Evolutionary conservation across 108 stramenopile species (phyloP), one percentile per base, ranked within the genome.

Genomic region (Skeletonema grethae): DNA sequence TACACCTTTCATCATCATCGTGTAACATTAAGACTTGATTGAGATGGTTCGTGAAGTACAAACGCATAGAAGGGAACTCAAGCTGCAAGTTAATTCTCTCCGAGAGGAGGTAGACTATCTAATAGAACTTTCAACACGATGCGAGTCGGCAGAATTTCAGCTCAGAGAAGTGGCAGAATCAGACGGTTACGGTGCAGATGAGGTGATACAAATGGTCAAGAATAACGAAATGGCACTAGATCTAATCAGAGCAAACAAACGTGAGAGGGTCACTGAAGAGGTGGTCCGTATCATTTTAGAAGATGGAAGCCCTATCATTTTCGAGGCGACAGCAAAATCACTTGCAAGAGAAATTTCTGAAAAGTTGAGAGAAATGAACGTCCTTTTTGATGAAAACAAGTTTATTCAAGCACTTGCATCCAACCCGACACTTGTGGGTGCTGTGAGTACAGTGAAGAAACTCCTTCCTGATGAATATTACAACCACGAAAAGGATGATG

Each of bases 231-330:
- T 16, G 18, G 7, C 20, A n/a, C 35, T 60, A 15, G 59, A 60
- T 35, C 15, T 30, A n/a, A 13, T 60, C 12, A 30, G 59, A 34
- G 22, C 29, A 16, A 13, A 60, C 18, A n/a, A n/a, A 15, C 59
- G 59, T 15, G 34, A 60, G 59, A 60, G n/a, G 59, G 59, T 34
- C 5, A 30, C 35, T 13, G 34, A 60, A 20, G 59, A 60, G 34
- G 59, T 60, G 18, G 59, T 60, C n/a, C 34, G 35, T n/a, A 34
- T 60, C 35, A 29, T 60, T 4, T n/a, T 60, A 1, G 4, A 24
- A 0, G 22, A 31, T 60, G 34, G 35, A 0, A 31, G 59, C 29
- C 34, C 59, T 24, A n/a, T 60, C 59, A 60, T 60, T 7, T 4
- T 8, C 29, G 56, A 57, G 9, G 25, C 25, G 15, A 57, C 22